phyloP scores from a whole-genome alignment of 2,329 filamentous ascomycete species.

The Aspergillus sp. region DNA sequence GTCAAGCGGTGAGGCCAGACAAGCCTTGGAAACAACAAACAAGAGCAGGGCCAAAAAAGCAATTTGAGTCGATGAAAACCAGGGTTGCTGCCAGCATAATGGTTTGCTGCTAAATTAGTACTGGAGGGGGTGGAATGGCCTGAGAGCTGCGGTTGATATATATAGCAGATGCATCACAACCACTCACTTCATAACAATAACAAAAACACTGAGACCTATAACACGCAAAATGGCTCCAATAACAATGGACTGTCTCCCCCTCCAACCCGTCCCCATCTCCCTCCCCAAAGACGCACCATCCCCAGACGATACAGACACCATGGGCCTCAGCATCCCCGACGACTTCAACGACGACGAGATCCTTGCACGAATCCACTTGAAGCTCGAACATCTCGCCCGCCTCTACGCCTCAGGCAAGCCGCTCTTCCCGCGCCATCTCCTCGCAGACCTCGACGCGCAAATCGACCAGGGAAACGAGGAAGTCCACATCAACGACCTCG shows the following conservation, averaged over 20 bases:
- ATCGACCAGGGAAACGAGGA: slow-evolving; percentile 24
- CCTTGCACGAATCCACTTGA: slow-evolving; percentile 16
- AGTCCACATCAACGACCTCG: slow-evolving; percentile 23
- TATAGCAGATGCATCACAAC: slow-evolving; percentile 11
- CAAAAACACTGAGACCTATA: too few species aligned
- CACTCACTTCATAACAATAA: too few species aligned
- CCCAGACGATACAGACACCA: not conserved
- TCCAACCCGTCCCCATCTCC: not conserved
- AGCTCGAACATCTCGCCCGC: slow-evolving; percentile 23
- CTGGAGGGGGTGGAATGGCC: not conserved
- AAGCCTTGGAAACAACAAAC: slow-evolving; percentile 9
- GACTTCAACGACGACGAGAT: slow-evolving; percentile 17
- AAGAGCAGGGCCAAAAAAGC: slow-evolving; percentile 2
- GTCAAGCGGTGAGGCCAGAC: slow-evolving; percentile 15
- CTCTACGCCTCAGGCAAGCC: slow-evolving; percentile 27
- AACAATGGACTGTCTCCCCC: slow-evolving; percentile 5
- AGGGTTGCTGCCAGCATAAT: not conserved
- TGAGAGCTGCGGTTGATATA: not conserved
- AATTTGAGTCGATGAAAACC: not conserved
- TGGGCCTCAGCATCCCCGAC: not conserved
- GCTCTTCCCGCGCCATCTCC: slow-evolving; percentile 28
- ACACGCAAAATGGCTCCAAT: not conserved
- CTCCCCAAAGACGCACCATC: not conserved
- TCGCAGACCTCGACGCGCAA: slow-evolving; percentile 24
- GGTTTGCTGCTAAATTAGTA: not conserved